These are phyloP conservation scores for Aspergillus proliferans DNA, from an alignment of 2,329 filamentous ascomycete genomes.

Conservation along the genomic window DNA sequence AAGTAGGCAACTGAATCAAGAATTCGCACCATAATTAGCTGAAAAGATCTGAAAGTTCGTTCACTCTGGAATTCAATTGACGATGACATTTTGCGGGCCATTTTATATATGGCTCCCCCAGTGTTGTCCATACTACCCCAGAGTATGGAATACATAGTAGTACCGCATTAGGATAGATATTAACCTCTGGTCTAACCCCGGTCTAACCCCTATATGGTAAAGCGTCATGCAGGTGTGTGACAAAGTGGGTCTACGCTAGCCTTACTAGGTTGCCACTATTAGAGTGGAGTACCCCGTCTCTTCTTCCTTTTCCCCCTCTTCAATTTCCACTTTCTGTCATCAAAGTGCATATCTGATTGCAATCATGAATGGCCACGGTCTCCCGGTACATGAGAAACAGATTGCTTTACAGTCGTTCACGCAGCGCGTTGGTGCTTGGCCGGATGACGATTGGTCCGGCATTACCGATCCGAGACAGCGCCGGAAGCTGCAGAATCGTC, in stretches of 20 bases:
- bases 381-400: too few species aligned
- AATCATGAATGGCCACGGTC: too few species aligned
- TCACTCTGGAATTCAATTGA: not conserved
- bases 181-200: not conserved
- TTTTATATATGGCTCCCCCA: not conserved
- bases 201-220: not conserved
- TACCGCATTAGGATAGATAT: not conserved
- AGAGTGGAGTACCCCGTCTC: too few species aligned
- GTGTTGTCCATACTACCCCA: not conserved
- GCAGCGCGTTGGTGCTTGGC: not conserved
- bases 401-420: not conserved
- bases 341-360: too few species aligned
- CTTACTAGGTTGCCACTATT: too few species aligned
- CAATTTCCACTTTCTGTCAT: too few species aligned
- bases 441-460: not conserved
- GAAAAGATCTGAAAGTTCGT: too few species aligned
- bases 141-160: not conserved
- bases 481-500: not conserved
- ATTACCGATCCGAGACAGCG: not conserved
- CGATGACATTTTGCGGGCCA: not conserved
- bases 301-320: too few species aligned
- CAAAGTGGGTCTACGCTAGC: not conserved
- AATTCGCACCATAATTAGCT: not conserved
- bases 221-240: constrained; percentile 4
- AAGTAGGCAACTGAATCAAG: not conserved